Base-by-base conservation (phyloP, 106 monocot species). In the Hemerocallis citrina region DNA sequence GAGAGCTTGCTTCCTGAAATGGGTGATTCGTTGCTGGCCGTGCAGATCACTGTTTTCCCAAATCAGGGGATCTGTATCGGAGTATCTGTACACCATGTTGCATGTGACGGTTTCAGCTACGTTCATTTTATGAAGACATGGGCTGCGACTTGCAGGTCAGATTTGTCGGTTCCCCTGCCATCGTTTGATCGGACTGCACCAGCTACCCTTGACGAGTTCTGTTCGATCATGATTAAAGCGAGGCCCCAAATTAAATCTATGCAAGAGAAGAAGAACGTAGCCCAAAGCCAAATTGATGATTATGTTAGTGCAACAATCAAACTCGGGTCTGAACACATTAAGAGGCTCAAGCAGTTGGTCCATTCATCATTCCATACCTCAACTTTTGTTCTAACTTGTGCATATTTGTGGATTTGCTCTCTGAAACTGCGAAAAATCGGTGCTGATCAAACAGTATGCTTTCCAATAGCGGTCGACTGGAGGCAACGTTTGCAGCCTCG, bases 31-130 rank as follows among this genome's bases (percentile, higher is more conserved):
- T n/a, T n/a, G n/a, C 55, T 82, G 10, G 61, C 74, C 6, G 38
- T 83, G 9, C 77, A 77, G 33, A 66, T 74, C 7, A 71, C 82
- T 0, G 17, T 83, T 15, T 83, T 77, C 50, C 67, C 74, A 10
- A 52, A 52, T 20, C 36, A 20, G 12, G 74, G 77, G 5, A 45
- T 77, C 10, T 27, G 37, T 16, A 57, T 83, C n/a, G 82, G 77
- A 32, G 57, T 62, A 27, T 34, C 66, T 2, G 28, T 55, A 51
- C 70, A 77, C 39, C 77, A 77, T 27, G 66, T 59, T 12, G 63
- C 63, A 9, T 56, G 54, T 34, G 82, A 77, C 33, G 82, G 82
- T 52, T 65, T 69, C 2, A 43, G 62, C 16, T 70, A 68, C 51
- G 21, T 67, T 21, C 55, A 74, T 60, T 83, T 77, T 59, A 57